Base-by-base conservation (phyloP, 805 yeast genomes). In the Candida pseudoglaebosa region DNA sequence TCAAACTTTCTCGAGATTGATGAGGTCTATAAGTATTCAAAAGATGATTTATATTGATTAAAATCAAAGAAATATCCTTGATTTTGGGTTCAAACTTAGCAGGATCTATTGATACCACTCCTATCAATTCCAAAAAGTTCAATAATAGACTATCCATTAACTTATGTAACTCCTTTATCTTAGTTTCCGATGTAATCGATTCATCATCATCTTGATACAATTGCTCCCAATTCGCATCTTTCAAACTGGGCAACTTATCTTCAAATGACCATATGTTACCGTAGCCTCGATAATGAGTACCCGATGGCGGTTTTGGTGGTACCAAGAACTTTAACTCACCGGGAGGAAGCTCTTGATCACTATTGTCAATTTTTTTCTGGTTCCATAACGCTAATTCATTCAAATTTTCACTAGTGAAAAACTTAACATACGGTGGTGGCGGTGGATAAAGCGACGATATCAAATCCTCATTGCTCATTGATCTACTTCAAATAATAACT, bases 11-110 rank as follows among this genome's bases (percentile, higher is more conserved):
- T 37, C 97, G 71, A 3, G 95, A 84, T 56, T 93, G 99, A 60
- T 93, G 98, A 2, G 97, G 93, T 44, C 99, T 71, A 61, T 93
- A 93, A 37, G 90, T 89, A 57, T 93, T 93, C 42, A 93, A 65
- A 26, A 93, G 65, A 58, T 93, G 98, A 57, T 93, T 97, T 46
- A 93, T 80, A 54, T 93, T 93, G 54, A 91, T 83, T 37, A 93
- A 65, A 8, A 91, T 79, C 10, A 83, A 73, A 45, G 95, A 77
- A 28, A 93, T 77, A 47, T 87, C 79, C 46, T 89, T 95, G 19
- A 89, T 77, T 50, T 87, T 84, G 4, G 62, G 58, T 34, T 61
- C 62, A 39, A 72, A 73, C 37, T 75, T 66, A 16, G 75, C 73
- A 1, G 99, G 97, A 42, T 84, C 78, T 8, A 80, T 73, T 4